Evolutionary conservation across 306 rosid genomes (phyloP), one percentile per base, ranked within the genome.

Genomic region (Purshia tridentata): DNA sequence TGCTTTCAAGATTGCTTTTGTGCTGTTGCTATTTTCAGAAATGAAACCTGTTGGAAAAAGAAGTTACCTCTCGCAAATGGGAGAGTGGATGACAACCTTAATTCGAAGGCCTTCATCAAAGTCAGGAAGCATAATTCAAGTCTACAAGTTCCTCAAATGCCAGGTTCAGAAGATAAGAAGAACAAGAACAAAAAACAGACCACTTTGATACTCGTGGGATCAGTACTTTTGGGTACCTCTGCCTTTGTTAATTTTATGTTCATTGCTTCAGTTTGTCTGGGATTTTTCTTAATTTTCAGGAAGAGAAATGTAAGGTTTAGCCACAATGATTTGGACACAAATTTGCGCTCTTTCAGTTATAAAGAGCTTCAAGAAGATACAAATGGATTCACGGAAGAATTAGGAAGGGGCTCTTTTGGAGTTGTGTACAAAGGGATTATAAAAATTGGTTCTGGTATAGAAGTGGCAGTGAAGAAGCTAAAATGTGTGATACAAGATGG

Each of bases 341-440:
- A 76, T 29, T 39, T 77, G 41, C 74, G 53, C n/a, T 57, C 44
- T 16, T 82, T 77, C 47, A 11, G 59, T 4, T 77, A 62, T 29
- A 42, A 77, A 56, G 80, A 82, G 22, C 77, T 78, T 8, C 11
- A 0, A 20, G 68, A 74, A 23, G 77, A 76, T 56, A 82, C 85
- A 18, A 50, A 42, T 40, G 85, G 73, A 8, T 82, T 82, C 67
- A 49, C 50, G 35, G 80, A 82, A 56, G 85, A 82, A 41, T 15
- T 82, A 7, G 82, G 85, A 64, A 69, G 79, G 46, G 85, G 85
- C 20, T 63, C 82, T 46, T 82, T 71, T 65, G 85, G 85, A 4
- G 74, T 73, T 11, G 82, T 79, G 10, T 79, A 58, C 65, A 79
- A 60, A 67, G 78, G 78, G 9, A 23, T 6, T 6, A 57, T 57